Evolutionary conservation across 305 asterid species (phyloP).

Genomic region (Plantago coronopus): DNA sequence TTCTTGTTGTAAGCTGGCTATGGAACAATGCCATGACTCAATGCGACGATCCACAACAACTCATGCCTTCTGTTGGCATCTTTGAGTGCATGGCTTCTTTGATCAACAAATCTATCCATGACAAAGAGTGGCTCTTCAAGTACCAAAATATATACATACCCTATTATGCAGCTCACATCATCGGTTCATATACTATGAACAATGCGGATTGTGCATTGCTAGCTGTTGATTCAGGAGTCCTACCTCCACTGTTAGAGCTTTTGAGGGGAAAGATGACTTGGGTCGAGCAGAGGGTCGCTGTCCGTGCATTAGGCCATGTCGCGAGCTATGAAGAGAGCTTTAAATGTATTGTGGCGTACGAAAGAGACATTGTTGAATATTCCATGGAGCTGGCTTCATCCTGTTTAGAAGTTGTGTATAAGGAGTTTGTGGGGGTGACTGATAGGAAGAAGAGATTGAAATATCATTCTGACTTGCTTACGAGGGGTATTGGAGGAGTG

Average conservation of each 20-base stretch:
- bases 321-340: slow-evolving; percentile 74
- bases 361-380: slow-evolving; percentile 46
- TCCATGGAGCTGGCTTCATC: slow-evolving; percentile 51
- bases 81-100: slow-evolving; percentile 58
- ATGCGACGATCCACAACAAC: slow-evolving; percentile 46
- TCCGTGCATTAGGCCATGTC: slow-evolving; percentile 76
- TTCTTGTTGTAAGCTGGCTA: slow-evolving; percentile 56
- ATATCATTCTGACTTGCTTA: slow-evolving; percentile 55
- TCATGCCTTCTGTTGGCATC: slow-evolving; percentile 53
- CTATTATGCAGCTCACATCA: slow-evolving; percentile 77
- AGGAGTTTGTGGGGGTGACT: slow-evolving; percentile 49
- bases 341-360: slow-evolving; percentile 35
- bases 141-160: slow-evolving; percentile 67
- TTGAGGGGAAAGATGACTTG: slow-evolving; percentile 69
- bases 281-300: slow-evolving; percentile 88
- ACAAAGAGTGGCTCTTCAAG: slow-evolving; percentile 44
- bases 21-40: slow-evolving; percentile 76
- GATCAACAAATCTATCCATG: slow-evolving; percentile 40
- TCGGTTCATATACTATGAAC: slow-evolving; percentile 77
- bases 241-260: slow-evolving; percentile 59
- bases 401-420: slow-evolving; percentile 55
- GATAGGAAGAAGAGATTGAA: slow-evolving; percentile 33
- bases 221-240: slow-evolving; percentile 58
- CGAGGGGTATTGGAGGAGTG: slow-evolving; percentile 60
- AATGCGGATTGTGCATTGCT: slow-evolving; percentile 36